phyloP scores from a whole-genome alignment of 1,284 basidiomycete species.

The Tylopilus sp. region DNA sequence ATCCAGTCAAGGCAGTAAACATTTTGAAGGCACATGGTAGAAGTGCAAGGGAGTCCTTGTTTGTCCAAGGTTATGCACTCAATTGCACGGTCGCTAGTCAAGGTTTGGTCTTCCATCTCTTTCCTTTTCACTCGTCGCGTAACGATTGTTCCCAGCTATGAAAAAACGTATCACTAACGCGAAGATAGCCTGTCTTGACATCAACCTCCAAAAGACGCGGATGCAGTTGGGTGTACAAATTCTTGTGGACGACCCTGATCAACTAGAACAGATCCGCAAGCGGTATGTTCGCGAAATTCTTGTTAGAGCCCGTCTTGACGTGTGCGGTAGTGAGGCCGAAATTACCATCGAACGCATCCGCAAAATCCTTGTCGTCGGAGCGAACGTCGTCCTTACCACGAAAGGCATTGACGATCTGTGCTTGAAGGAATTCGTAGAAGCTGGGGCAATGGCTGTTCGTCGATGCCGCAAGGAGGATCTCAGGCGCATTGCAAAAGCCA shows the following conservation, averaged over 20 bases:
- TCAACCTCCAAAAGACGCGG: slow-evolving; percentile 94
- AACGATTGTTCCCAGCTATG: slow-evolving; percentile 67
- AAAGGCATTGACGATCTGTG: slow-evolving; percentile 99
- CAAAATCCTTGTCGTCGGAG: slow-evolving; percentile 94
- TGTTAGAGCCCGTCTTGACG: slow-evolving; percentile 4
- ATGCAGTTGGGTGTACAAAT: slow-evolving; percentile 99
- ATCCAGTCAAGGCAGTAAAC: slow-evolving; percentile 99
- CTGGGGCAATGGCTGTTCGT: slow-evolving; percentile 97
- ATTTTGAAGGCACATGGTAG: slow-evolving; percentile 98
- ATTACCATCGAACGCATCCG: slow-evolving; percentile 95
- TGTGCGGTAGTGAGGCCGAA: slow-evolving; percentile 75
- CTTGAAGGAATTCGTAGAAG: slow-evolving; percentile 98
- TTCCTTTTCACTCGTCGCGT: background rate
- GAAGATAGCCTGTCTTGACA: slow-evolving; percentile 98
- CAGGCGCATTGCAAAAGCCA: slow-evolving; percentile 94
- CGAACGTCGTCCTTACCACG: slow-evolving; percentile 96
- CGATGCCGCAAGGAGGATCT: slow-evolving; percentile 98
- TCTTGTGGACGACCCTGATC: slow-evolving; percentile 94
- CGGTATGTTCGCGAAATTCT: slow-evolving; percentile 47
- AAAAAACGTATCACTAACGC: slow-evolving; percentile 91
- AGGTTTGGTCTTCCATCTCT: slow-evolving; percentile 48
- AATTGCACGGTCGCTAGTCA: slow-evolving; percentile 99
- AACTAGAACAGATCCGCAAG: slow-evolving; percentile 94
- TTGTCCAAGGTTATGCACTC: slow-evolving; percentile 95
- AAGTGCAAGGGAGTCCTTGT: slow-evolving; percentile 92